Evolutionary conservation across 2,329 filamentous ascomycete genomes (phyloP).

Genomic region (Pseudogymnoascus destructans): DNA sequence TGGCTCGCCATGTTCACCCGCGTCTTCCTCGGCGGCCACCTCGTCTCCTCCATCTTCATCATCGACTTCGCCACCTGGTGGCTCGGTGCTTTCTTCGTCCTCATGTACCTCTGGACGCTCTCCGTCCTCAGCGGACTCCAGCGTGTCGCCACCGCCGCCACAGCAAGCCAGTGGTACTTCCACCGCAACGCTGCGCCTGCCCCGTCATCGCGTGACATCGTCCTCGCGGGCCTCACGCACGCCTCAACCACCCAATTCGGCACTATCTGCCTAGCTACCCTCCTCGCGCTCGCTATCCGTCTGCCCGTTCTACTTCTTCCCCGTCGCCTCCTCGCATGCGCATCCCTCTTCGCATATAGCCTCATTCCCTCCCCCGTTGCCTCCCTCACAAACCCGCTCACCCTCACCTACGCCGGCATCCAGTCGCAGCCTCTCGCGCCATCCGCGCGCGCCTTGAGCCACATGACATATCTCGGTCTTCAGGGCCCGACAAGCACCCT

Average conservation of each 20-base stretch:
- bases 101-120: constrained; percentile 93
- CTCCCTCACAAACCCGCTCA: constrained; percentile 78
- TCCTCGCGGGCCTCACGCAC: constrained; percentile 70
- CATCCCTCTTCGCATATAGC: constrained; percentile 60
- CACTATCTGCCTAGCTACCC: constrained; percentile 77
- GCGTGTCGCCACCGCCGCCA: constrained; percentile 81
- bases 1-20: constrained; percentile 96
- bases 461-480: constrained; percentile 68
- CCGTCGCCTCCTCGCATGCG: constrained; percentile 47
- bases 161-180: constrained; percentile 98
- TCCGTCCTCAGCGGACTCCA: constrained; percentile 80
- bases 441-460: constrained; percentile 66
- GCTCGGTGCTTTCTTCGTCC: constrained; percentile 80
- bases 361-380: constrained; percentile 77
- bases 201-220: constrained; percentile 66
- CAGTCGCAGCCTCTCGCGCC: constrained; percentile 72
- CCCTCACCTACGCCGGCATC: constrained; percentile 85
- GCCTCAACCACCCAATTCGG: constrained; percentile 79
- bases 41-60: constrained; percentile 60
- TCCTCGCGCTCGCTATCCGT: constrained; percentile 67
- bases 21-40: constrained; percentile 85
- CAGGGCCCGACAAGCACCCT: constrained; percentile 61
- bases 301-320: constrained; percentile 78
- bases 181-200: constrained; percentile 73
- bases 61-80: constrained; percentile 87